Conservation (phyloP, 352 stramenopile genomes). For the Pythium aristosporum region DNA sequence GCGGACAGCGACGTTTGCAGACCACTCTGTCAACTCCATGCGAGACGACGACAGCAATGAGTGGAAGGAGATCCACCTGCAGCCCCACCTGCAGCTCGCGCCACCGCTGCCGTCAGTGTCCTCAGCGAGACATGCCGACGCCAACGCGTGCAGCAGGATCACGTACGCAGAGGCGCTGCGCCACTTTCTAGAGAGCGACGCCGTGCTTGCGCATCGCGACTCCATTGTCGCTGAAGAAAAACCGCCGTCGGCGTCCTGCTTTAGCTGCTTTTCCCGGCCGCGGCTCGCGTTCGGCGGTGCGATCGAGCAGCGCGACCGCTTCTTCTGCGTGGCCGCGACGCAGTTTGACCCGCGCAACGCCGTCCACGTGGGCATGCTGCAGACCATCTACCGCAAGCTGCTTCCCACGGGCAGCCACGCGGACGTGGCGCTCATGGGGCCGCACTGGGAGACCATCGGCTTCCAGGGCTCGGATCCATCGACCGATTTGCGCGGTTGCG, state of each 20-base stretch:
- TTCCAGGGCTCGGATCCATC: conserved; percentile 89
- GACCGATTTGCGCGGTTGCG: conserved; percentile 85
- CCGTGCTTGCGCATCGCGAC: conserved; percentile 31
- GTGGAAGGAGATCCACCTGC: conserved; percentile 64
- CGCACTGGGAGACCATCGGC: conserved; percentile 86
- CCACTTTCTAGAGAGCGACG: conserved; percentile 25
- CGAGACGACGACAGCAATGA: conserved; percentile 22
- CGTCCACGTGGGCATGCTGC: conserved; percentile 52
- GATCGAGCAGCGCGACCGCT: conserved; percentile 61
- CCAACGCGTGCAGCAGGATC: conserved; percentile 12
- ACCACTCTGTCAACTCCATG: not conserved
- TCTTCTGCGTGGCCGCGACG: conserved; percentile 73
- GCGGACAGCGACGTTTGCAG: conserved; percentile 9
- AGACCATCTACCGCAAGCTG: conserved; percentile 67
- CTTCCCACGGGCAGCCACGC: conserved; percentile 17
- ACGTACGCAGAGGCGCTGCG: conserved; percentile 19
- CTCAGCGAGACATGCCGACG: not conserved
- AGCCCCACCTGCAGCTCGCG: conserved; percentile 1
- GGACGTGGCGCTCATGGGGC: conserved; percentile 52
- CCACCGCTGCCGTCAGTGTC: not conserved
- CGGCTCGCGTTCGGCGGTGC: conserved; percentile 52
- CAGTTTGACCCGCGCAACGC: conserved; percentile 43
- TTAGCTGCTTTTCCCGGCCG: conserved; percentile 56
- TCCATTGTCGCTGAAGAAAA: conserved; percentile 56
- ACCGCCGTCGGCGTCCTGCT: conserved; percentile 40